These are phyloP conservation scores for Carex cristatella DNA, from an alignment of 176 grass and related monocot species.

Conservation along the genomic window DNA sequence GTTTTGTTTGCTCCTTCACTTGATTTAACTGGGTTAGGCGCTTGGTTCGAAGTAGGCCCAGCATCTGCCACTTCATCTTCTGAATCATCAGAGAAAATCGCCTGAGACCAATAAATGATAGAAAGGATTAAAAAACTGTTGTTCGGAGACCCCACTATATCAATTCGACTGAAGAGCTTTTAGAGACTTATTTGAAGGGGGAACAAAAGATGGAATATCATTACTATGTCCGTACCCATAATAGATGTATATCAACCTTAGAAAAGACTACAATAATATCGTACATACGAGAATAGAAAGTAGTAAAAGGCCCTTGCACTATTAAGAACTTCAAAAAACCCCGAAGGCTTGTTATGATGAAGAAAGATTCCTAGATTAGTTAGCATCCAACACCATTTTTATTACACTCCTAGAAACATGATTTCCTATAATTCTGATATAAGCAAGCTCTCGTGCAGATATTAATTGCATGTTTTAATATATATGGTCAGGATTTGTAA, in stretches of 20 bases:
- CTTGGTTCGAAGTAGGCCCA: constrained; percentile 31
- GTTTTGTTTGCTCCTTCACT: constrained; percentile 90
- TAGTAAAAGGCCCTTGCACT: neutral
- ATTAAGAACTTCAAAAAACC: neutral
- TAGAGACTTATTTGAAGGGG: neutral
- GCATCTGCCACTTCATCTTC: constrained; percentile 50
- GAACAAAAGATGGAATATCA: neutral
- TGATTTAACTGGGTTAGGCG: constrained; percentile 49
- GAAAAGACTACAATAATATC: neutral
- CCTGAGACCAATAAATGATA: constrained; percentile 40
- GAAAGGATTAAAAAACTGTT: neutral
- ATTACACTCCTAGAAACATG: neutral
- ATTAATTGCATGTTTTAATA: neutral
- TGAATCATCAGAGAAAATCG: constrained; percentile 98
- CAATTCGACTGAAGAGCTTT: neutral
- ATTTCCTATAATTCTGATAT: neutral
- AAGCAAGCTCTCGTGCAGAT: neutral
- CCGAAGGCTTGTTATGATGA: neutral
- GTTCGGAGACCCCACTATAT: neutral
- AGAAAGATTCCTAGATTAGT: neutral
- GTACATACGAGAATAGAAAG: neutral
- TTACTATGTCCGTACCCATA: neutral
- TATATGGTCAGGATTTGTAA: neutral
- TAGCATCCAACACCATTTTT: neutral
- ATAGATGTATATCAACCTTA: neutral